phyloP scores from a whole-genome alignment of 2,329 filamentous ascomycete genomes.

The Emmonsiellopsis sp. region DNA sequence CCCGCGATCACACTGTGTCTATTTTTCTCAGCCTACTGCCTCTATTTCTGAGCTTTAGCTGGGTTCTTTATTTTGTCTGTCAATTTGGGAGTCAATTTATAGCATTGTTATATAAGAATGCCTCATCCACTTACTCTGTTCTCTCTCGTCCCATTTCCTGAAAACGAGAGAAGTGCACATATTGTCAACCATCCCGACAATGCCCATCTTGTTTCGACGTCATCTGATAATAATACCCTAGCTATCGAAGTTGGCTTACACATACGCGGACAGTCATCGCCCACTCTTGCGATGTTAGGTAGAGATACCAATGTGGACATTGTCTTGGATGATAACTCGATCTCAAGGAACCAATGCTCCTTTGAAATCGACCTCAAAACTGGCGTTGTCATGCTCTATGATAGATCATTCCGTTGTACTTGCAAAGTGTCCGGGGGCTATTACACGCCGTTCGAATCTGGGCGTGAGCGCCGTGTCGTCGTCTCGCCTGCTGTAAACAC shows the following conservation, averaged over 20 bases:
- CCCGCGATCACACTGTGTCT: too few species aligned
- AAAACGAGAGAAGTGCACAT: too few species aligned
- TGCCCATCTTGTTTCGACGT: background rate
- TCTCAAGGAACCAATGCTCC: conserved; percentile 11
- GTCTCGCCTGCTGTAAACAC: conserved; percentile 11
- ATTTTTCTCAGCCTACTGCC: too few species aligned
- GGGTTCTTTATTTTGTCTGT: too few species aligned
- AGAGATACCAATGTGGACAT: conserved; percentile 4
- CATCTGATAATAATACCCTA: background rate
- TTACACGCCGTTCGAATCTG: conserved; percentile 9
- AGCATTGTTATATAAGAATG: too few species aligned
- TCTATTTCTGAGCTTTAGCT: too few species aligned
- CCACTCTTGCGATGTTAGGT: conserved; percentile 6
- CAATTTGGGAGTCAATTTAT: too few species aligned
- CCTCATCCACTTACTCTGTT: too few species aligned
- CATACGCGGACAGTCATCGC: background rate
- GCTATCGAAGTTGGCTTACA: background rate
- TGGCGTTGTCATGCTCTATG: conserved; percentile 10
- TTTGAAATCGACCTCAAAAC: conserved; percentile 10
- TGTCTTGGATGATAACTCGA: conserved; percentile 5
- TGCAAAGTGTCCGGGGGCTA: conserved; percentile 11
- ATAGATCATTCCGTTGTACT: conserved; percentile 9
- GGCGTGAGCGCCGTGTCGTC: conserved; percentile 10
- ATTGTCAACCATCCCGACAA: conserved; percentile 4
- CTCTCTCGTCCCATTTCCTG: too few species aligned